phyloP scores from a whole-genome alignment of 495 filamentous ascomycete species.

The Penicillium antarcticum region DNA sequence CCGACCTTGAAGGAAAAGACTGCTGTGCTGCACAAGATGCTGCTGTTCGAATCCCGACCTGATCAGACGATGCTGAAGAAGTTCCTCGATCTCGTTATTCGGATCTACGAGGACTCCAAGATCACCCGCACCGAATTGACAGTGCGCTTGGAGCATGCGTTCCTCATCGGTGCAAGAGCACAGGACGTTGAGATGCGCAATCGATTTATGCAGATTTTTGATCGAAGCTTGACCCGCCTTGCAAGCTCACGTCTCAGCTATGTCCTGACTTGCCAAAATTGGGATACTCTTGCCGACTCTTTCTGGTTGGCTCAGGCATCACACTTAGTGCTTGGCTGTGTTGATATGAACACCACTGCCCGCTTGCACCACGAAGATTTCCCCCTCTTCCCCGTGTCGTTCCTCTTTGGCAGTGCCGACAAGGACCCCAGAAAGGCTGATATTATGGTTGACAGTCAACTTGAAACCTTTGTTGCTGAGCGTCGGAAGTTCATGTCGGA shows the following conservation, averaged over 20 bases:
- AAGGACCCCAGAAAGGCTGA: slow-evolving; percentile 70
- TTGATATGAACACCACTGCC: slow-evolving; percentile 76
- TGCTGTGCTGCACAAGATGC: slow-evolving; percentile 95
- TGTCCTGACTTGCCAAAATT: slow-evolving; percentile 89
- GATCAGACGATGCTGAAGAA: slow-evolving; percentile 82
- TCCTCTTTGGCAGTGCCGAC: slow-evolving; percentile 58
- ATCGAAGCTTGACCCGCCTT: slow-evolving; percentile 81
- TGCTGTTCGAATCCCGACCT: slow-evolving; percentile 80
- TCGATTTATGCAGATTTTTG: slow-evolving; percentile 91
- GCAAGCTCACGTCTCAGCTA: slow-evolving; percentile 84
- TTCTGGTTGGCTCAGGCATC: slow-evolving; percentile 96
- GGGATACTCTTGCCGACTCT: slow-evolving; percentile 90
- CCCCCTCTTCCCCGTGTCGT: slow-evolving; percentile 64
- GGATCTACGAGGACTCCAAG: slow-evolving; percentile 95
- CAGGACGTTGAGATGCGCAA: slow-evolving; percentile 97
- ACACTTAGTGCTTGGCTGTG: slow-evolving; percentile 82
- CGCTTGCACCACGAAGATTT: slow-evolving; percentile 83
- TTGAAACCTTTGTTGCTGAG: slow-evolving; percentile 71
- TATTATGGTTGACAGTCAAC: slow-evolving; percentile 74
- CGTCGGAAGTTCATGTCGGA: slow-evolving; percentile 80
- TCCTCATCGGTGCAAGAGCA: slow-evolving; percentile 90
- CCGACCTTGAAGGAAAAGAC: slow-evolving; percentile 98
- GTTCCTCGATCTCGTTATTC: slow-evolving; percentile 92
- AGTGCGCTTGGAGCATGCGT: slow-evolving; percentile 94
- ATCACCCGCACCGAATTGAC: slow-evolving; percentile 94